Evolutionary conservation across 176 grass and related monocot genomes (phyloP).

Genomic region (Echinochloa phyllopogon): DNA sequence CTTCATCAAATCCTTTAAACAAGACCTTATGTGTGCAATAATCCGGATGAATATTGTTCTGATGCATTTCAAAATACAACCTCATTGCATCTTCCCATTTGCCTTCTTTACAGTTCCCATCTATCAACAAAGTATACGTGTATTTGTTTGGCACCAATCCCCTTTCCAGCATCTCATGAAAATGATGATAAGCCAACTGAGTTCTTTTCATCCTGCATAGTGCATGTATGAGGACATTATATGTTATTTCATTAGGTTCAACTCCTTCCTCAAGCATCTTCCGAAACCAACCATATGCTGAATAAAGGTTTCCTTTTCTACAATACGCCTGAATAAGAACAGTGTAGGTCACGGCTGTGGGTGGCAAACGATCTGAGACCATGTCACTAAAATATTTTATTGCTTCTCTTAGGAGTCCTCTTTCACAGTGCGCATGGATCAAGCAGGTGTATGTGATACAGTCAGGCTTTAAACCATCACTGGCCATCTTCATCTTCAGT

Average conservation of each 20-base stretch:
- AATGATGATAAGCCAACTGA: conserved; percentile 67
- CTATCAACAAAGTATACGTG: conserved; percentile 73
- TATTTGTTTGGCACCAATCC: conserved; percentile 76
- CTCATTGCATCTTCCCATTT: conserved; percentile 68
- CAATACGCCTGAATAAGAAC: conserved; percentile 70
- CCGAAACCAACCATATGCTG: conserved; percentile 60
- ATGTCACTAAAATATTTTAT: conserved; percentile 53
- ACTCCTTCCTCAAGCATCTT: conserved; percentile 60
- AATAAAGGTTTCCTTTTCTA: conserved; percentile 57
- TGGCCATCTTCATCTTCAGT: conserved; percentile 55
- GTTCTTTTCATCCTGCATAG: conserved; percentile 58
- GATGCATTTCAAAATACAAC: conserved; percentile 75
- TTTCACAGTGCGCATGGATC: conserved; percentile 78
- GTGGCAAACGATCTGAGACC: conserved; percentile 53
- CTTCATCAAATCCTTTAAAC: conserved; percentile 72
- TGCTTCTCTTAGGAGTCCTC: conserved; percentile 63
- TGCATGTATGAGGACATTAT: conserved; percentile 77
- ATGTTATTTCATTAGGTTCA: conserved; percentile 72
- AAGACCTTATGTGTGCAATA: conserved; percentile 52
- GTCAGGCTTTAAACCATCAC: conserved; percentile 67
- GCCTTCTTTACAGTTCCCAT: conserved; percentile 58
- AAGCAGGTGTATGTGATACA: conserved; percentile 82
- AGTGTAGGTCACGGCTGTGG: conserved; percentile 78
- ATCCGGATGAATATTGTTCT: conserved; percentile 67
- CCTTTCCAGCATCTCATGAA: conserved; percentile 63